Base-by-base conservation (phyloP, 1,284 basidiomycete genomes). In the Tilletia horrida region DNA sequence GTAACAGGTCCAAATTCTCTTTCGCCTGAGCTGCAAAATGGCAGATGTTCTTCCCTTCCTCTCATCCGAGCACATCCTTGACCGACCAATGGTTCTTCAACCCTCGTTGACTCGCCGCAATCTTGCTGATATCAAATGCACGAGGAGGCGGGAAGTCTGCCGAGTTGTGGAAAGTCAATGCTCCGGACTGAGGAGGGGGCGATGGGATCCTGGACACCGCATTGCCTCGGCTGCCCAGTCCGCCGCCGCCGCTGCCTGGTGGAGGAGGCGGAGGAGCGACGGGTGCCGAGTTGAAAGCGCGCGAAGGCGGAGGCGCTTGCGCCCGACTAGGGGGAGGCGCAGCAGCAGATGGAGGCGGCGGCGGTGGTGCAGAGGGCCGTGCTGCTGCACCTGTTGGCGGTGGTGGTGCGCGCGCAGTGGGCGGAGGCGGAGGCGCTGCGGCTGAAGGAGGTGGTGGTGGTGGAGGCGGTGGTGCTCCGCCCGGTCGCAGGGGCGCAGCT, bases 91-190 rank as follows among this genome's bases (percentile, higher is more conserved):
- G 18, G 21, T 25, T 52, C 11, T 52, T 52, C 50, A 21, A 52
- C n/a, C 21, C 50, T 21, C 21, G 21, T 21, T 52, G 50, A 27
- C 35, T 40, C 6, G 35, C 35, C 11, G 35, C 35, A 40, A 14
- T 25, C 50, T 25, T 52, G n/a, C 50, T 21, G 21, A 21, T 25
- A n/a, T 44, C 40, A 42, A 44, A 62, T 3, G 35, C 35, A n/a
- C 61, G 61, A 7, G 61, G 61, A 25, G 61, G 61, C 35, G 61
- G 61, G 43, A 62, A 62, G 40, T 62, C 61, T 8, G 42, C 43
- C 42, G 61, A 62, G 40, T 23, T 40, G 61, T 62, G 61, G 25
- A 62, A 62, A 2, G 61, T 62, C 29, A 62, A 40, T 18, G n/a
- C 43, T 35, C 61, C 35, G 6, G 35, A 44, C 7, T 62, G 40